Evolutionary conservation across 129 eudicot genomes (phyloP), one percentile per base, ranked within the genome.

Genomic region (Flaveria ramosissima): DNA sequence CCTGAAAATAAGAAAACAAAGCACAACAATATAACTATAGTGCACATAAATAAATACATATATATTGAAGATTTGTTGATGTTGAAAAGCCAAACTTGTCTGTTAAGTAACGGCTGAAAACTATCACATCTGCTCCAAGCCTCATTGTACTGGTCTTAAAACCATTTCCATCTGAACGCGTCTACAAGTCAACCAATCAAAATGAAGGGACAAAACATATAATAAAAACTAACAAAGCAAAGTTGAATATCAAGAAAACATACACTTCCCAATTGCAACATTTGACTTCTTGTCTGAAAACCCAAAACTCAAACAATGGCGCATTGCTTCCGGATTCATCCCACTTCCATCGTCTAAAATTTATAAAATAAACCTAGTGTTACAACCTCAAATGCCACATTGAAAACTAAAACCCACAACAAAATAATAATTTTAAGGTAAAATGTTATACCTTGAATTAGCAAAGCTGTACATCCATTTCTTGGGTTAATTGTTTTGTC

Each of bases 111-210:
- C 93, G 85, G 74, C 80, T 86, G 83, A 86, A 89, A 79, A 89
- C 86, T 59, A 89, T 86, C 23, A 82, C 93, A 84, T 86, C 93
- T 26, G 93, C 90, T 77, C 93, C 93, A 70, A 89, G 93, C 72
- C 93, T 82, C 93, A 89, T 89, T 53, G 93, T 78, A 60, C 93
- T 89, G 27, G 90, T 89, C 78, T 89, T 89, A 67, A 89, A 89
- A 63, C 93, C 93, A 84, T 89, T 89, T 79, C 93, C 93, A 86
- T 89, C 93, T 89, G 90, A 76, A 89, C 86, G 72, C 46, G 41
- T 72, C 86, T 74, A 86, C 74, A 82, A 72, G 79, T 78, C 67
- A 78, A 86, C 76, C 85, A 85, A 68, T 80, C 76, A 59, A 73
- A 81, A 80, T 70, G 72, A 71, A 82, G 76, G 43, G 19, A 63